phyloP scores from a whole-genome alignment of 1,284 basidiomycete genomes.

The Microstroma glucosiphilum region DNA sequence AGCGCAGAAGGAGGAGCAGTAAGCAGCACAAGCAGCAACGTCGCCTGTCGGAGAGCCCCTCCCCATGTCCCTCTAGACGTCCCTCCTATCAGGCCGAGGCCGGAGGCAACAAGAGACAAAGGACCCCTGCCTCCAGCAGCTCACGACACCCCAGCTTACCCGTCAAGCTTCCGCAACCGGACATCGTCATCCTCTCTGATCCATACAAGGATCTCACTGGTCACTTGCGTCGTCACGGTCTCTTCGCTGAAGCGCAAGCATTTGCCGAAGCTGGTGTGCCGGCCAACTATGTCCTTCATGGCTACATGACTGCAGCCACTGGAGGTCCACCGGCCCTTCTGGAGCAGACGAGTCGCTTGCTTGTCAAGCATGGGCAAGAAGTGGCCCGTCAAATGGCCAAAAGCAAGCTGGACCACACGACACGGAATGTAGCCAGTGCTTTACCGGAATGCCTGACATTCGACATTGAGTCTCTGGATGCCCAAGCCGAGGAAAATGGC shows the following conservation, averaged over 20 bases:
- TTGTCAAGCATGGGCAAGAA: constrained; percentile 3
- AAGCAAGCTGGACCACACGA: not conserved
- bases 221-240: constrained; percentile 13
- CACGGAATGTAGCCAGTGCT: not conserved
- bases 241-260: constrained; percentile 6
- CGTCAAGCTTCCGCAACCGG: constrained; percentile 11
- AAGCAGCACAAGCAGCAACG: no score
- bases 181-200: constrained; percentile 11
- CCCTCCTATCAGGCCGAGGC: no score
- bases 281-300: constrained; percentile 8
- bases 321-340: constrained; percentile 12
- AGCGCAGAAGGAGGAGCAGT: no score
- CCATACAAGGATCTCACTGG: constrained; percentile 12
- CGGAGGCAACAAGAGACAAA: no score
- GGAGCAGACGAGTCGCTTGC: constrained; percentile 10
- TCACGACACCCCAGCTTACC: constrained; percentile 5
- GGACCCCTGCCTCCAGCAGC: not conserved
- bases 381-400: not conserved
- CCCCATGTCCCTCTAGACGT: no score
- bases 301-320: constrained; percentile 4
- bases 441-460: not conserved
- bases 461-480: constrained; percentile 6
- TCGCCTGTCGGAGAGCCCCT: no score
- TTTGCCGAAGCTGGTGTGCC: constrained; percentile 11
- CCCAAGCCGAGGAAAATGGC: not conserved